Evolutionary conservation across 139 green algal genomes (phyloP), one percentile per base, ranked within the genome.

Genomic region (Asterochloris erici): DNA sequence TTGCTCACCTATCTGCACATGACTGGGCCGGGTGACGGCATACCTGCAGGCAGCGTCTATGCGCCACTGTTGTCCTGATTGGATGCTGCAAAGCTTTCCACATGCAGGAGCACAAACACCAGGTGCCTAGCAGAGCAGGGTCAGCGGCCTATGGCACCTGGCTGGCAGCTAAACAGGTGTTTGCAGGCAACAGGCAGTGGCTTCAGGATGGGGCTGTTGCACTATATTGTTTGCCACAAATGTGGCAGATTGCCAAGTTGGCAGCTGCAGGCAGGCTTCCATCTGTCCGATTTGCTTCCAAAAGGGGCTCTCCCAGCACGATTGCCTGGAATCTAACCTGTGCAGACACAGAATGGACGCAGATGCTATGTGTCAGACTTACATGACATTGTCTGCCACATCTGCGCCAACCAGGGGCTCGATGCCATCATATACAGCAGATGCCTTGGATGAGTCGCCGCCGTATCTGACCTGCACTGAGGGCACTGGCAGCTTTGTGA

Each of bases 321-420:
- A 27, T 79, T 38, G 63, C 62, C 62, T 63, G 54, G 15, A 38
- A 1, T 38, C 29, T 54, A 27, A 23, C 19, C 17, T 71, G 9
- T 21, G 66, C 17, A 27, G 29, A 38, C 69, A 71, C 21, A 27
- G 4, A 1, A 70, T 6, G 0, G 16, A n/a, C 26, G 28, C 14
- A 82, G 84, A 92, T 85, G 14, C 92, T 94, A 54, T 54, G 6
- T 54, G 6, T 63, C 84, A 84, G 10, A 89, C 91, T 79, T 96
- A 98, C 63, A 96, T 81, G 28, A 95, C 89, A 70, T 96, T 93
- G 88, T 98, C 94, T 26, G 94, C 94, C 12, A 98, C 91, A 84
- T 98, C 94, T 23, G 87, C 86, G 14, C 90, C 93, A 0, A 79
- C 87, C 63, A 97, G 82, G 0, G 91, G 89, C 15, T 91, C 78